phyloP scores from a whole-genome alignment of 495 filamentous ascomycete species.

The Hyaloscypha variabilis region DNA sequence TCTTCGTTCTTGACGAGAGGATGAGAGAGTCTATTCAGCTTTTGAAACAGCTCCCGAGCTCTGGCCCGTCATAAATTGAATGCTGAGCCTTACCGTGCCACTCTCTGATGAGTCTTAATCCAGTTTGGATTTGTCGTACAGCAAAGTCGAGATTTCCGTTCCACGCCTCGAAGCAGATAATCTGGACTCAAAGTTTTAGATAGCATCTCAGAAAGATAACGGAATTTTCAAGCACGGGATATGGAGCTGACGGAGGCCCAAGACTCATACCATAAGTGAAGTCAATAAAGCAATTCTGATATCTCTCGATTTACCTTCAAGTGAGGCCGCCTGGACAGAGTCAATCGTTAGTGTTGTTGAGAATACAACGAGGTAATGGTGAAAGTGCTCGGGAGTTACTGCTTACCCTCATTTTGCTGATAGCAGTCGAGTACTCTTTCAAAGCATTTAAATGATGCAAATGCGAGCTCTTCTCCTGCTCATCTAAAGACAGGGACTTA shows the following conservation, averaged over 20 bases:
- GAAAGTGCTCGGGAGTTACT: too few species aligned
- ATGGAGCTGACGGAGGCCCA: too few species aligned
- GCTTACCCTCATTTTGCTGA: constrained; percentile 2
- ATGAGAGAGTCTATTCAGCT: too few species aligned
- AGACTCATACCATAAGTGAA: neutral
- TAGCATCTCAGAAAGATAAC: too few species aligned
- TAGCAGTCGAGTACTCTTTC: constrained; percentile 16
- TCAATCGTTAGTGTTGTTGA: too few species aligned
- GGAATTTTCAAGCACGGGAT: too few species aligned
- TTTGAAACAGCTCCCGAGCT: too few species aligned
- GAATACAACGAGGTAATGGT: too few species aligned
- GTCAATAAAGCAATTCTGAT: neutral
- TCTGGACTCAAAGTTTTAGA: neutral
- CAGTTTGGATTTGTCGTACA: constrained; percentile 14
- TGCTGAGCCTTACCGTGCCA: constrained; percentile 22
- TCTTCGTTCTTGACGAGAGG: too few species aligned
- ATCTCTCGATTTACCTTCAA: neutral
- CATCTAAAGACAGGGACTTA: too few species aligned
- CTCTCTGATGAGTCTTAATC: constrained; percentile 23
- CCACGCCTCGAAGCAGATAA: neutral
- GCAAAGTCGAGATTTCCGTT: constrained; percentile 13
- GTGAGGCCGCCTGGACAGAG: neutral
- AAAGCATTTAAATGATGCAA: constrained; percentile 17
- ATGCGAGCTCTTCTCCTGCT: neutral
- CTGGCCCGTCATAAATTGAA: too few species aligned